A percentile compares a stretch with the other conserved stretches of the same genome.
Evolutionary conservation across 1,284 basidiomycete genomes (phyloP).

Genomic region (Phaffia rhodozyma): DNA sequence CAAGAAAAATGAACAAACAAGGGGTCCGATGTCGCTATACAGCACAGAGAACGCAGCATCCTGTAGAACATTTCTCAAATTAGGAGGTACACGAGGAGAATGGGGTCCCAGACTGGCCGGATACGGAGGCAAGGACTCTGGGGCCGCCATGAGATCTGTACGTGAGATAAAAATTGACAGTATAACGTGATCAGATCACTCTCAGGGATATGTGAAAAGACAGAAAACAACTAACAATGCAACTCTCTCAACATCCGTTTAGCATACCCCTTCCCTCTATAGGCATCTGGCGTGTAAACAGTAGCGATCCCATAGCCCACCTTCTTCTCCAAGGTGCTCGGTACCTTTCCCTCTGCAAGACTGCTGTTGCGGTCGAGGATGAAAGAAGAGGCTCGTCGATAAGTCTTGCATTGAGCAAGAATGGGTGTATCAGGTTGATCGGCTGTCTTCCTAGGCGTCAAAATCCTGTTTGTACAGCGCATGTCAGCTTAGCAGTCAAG

Average conservation of each 20-base stretch:
- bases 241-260: slow-evolving; percentile 5
- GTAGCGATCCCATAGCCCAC: slow-evolving; percentile 7
- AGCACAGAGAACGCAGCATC: slow-evolving; percentile 9
- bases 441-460: no score
- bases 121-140: slow-evolving; percentile 1
- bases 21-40: slow-evolving; percentile 9
- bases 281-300: slow-evolving; percentile 1
- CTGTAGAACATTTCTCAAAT: not conserved
- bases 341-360: no score
- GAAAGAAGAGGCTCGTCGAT: not conserved
- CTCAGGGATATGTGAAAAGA: not conserved
- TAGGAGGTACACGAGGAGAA: not conserved
- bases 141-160: slow-evolving; percentile 1
- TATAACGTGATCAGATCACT: no score
- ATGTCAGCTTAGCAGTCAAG: no score
- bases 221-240: slow-evolving; percentile 1
- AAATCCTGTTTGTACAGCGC: no score
- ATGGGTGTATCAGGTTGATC: not conserved
- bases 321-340: not conserved
- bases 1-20: no score
- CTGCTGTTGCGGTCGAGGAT: no score
- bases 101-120: not conserved
- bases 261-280: slow-evolving; percentile 4
- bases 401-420: slow-evolving; percentile 14
- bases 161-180: no score